These are phyloP conservation scores for Aspergillus alliaceus DNA, from an alignment of 2,329 filamentous ascomycete genomes.

Conservation along the genomic window DNA sequence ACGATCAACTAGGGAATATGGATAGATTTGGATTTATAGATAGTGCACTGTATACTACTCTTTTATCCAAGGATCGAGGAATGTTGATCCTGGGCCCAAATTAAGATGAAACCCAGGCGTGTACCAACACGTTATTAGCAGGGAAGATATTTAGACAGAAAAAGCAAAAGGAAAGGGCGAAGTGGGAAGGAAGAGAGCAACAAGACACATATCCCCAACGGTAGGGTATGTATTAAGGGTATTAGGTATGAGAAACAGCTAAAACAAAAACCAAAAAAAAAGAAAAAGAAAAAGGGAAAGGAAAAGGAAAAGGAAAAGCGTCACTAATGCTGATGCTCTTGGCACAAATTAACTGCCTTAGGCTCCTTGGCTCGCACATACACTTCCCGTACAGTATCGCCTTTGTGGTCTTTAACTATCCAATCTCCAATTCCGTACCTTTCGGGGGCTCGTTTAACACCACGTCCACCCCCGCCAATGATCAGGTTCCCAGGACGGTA, in stretches of 20 bases:
- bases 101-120: too few species aligned
- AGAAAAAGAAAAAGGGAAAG: background rate
- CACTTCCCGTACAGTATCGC: constrained; percentile 68
- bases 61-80: too few species aligned
- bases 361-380: constrained; percentile 53
- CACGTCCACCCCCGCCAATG: constrained; percentile 73
- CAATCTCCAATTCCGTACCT: constrained; percentile 70
- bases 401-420: constrained; percentile 63
- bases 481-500: constrained; percentile 81
- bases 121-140: too few species aligned
- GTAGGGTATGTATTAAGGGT: too few species aligned
- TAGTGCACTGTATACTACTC: too few species aligned
- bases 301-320: background rate
- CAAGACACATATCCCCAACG: too few species aligned
- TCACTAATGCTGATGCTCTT: constrained; percentile 12
- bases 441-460: constrained; percentile 60
- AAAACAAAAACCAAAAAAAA: background rate
- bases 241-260: background rate
- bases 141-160: too few species aligned
- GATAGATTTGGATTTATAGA: too few species aligned
- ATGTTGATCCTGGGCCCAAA: too few species aligned
- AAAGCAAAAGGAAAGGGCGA: too few species aligned
- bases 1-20: too few species aligned
- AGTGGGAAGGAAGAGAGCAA: too few species aligned
- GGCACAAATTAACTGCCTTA: constrained; percentile 27